phyloP scores from a whole-genome alignment of 257 asterid genomes.

The Voacanga thouarsii region DNA sequence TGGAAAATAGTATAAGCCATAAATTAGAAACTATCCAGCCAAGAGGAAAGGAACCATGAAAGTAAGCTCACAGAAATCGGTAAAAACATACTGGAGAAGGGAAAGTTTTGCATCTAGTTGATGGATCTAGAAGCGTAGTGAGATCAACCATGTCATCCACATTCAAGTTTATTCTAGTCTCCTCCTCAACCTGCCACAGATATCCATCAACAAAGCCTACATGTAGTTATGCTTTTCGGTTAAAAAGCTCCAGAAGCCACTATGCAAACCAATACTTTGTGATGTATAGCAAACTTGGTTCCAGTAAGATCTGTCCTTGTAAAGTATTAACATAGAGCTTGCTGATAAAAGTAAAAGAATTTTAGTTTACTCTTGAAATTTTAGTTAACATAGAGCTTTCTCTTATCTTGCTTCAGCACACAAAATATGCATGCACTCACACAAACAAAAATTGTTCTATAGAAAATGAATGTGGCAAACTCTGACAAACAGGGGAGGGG shows the following conservation, averaged over 20 bases:
- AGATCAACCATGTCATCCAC: constrained; percentile 69
- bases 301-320: not conserved
- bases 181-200: constrained; percentile 81
- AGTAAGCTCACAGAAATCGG: constrained; percentile 2
- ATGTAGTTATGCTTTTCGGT: not conserved
- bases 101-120: constrained; percentile 62
- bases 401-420: no score
- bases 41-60: not conserved
- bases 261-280: not conserved
- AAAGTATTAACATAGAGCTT: not conserved
- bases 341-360: not conserved
- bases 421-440: no score
- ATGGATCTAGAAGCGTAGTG: constrained; percentile 69
- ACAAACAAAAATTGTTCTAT: no score
- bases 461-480: no score
- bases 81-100: constrained; percentile 74
- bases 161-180: constrained; percentile 70
- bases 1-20: not conserved
- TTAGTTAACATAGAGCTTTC: no score
- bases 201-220: not conserved
- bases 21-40: not conserved
- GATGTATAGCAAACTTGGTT: not conserved
- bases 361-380: not conserved
- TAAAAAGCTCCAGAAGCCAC: not conserved
- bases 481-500: no score